These are phyloP conservation scores for Spathaspora sp. DNA, from an alignment of 805 yeast genomes.

Conservation along the genomic window DNA sequence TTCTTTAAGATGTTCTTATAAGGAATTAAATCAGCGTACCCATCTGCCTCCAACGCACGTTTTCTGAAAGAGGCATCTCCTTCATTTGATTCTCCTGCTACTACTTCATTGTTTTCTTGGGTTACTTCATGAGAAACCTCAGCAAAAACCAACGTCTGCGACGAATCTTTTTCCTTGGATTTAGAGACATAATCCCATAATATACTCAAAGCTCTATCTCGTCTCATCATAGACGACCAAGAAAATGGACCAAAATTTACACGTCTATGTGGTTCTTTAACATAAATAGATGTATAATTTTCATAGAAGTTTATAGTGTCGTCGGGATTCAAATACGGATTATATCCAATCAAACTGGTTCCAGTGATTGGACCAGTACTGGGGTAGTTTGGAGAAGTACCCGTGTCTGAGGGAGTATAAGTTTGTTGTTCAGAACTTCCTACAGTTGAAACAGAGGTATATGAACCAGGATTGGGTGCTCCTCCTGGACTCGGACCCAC, in stretches of 20 bases:
- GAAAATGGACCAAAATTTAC: slow-evolving; percentile 36
- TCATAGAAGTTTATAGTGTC: slow-evolving; percentile 35
- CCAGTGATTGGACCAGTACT: not conserved
- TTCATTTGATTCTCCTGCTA: slow-evolving; percentile 11
- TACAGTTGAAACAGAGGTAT: not conserved
- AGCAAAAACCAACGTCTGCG: slow-evolving; percentile 14
- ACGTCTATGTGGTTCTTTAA: slow-evolving; percentile 25
- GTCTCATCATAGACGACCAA: slow-evolving; percentile 33
- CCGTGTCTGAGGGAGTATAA: not conserved
- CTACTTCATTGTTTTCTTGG: slow-evolving; percentile 19
- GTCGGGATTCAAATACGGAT: slow-evolving; percentile 20
- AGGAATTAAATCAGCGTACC: slow-evolving; percentile 29
- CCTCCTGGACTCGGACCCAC: not conserved
- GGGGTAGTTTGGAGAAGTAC: not conserved
- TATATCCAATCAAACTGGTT: slow-evolving; percentile 15
- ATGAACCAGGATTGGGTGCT: not conserved
- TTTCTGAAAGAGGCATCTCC: slow-evolving; percentile 25
- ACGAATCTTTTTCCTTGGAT: slow-evolving; percentile 18
- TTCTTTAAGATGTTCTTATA: slow-evolving; percentile 20
- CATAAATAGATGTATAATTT: slow-evolving; percentile 28
- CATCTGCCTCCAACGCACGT: slow-evolving; percentile 31
- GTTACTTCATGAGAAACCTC: slow-evolving; percentile 15
- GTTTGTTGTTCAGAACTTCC: not conserved
- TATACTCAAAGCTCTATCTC: slow-evolving; percentile 28
- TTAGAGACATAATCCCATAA: slow-evolving; percentile 30